These are phyloP conservation scores for Periconia macrospinosa DNA, from an alignment of 2,329 filamentous ascomycete genomes.

Conservation along the genomic window DNA sequence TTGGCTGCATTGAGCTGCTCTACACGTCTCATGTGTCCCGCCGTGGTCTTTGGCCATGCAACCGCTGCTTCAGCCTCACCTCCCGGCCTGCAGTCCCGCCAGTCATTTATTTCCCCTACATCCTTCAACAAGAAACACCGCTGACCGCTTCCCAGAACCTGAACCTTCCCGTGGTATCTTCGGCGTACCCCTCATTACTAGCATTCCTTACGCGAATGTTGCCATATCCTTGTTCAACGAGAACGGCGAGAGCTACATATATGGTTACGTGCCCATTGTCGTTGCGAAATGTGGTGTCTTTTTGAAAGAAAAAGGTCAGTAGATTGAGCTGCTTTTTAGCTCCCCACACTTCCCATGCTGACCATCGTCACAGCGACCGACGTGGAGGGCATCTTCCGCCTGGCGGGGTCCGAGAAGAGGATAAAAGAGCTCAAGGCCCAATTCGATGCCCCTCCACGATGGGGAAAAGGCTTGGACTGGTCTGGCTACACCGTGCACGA, in stretches of 20 bases:
- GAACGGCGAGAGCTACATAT: constrained; percentile 92
- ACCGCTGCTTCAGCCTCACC: constrained; percentile 14
- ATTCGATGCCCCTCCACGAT: constrained; percentile 86
- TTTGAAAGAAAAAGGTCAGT: constrained; percentile 90
- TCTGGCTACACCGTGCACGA: constrained; percentile 97
- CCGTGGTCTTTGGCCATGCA: neutral
- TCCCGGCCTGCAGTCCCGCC: constrained; percentile 15
- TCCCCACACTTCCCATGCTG: constrained; percentile 16
- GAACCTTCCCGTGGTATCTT: constrained; percentile 76
- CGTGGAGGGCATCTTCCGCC: constrained; percentile 92
- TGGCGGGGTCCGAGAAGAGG: constrained; percentile 94
- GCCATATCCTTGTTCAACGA: constrained; percentile 95
- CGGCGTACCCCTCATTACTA: constrained; percentile 87
- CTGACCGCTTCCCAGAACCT: constrained; percentile 33
- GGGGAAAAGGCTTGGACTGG: constrained; percentile 96
- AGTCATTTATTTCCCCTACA: constrained; percentile 13
- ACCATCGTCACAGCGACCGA: constrained; percentile 69
- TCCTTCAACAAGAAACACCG: constrained; percentile 13
- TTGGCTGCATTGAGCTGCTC: constrained; percentile 6
- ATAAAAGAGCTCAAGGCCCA: constrained; percentile 93
- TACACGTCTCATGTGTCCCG: neutral
- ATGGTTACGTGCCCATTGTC: constrained; percentile 97
- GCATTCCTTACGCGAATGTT: constrained; percentile 96
- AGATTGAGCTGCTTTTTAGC: neutral
- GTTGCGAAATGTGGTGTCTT: constrained; percentile 98